Base-by-base conservation (phyloP, 805 yeast genomes). In the Sugiyamaella qingdaonensis region DNA sequence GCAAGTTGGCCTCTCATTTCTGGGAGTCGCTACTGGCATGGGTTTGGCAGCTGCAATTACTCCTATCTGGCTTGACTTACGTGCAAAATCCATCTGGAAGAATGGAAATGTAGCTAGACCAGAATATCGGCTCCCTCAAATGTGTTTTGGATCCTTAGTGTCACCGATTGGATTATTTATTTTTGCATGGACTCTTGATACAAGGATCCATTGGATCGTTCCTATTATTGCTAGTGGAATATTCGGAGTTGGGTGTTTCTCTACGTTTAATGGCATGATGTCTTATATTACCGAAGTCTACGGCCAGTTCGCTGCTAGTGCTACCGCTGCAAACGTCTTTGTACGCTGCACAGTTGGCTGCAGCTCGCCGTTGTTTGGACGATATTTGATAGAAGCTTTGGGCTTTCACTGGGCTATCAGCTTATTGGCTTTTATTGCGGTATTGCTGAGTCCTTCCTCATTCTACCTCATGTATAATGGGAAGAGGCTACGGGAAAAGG, bases 251-350 rank as follows among this genome's bases (percentile, higher is more conserved):
- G 74, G 75, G 0, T 68, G 73, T 21, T 68, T 68, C 14, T 58
- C 67, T 46, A 63, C 70, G 31, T 70, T 73, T 52, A 66, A 73
- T 36, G 75, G 76, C 3, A 68, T 59, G 16, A 35, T 56, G 21
- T 29, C 54, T 5, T 59, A 59, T 42, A 56, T 48, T 10, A 59
- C 53, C 5, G 62, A 56, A 31, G 58, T 73, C 4, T 66, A 74
- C 61, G 67, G 69, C 46, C 68, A 81, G 35, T 77, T 78, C 32
- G 85, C 88, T 21, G 96, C 96, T 0, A 84, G 92, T 13, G 92
- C 95, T 2, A 68, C 88, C 57, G 96, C 96, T 35, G 96, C 96
- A 11, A 90, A 89, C 70, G 88, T 87, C 66, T 73, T 90, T 63
- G 68, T 84, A 53, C 79, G 97, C 70, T 88, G 88, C 65, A 60